Evolutionary conservation across 441 rosid genomes (phyloP).

Genomic region (Populus hybrid): DNA sequence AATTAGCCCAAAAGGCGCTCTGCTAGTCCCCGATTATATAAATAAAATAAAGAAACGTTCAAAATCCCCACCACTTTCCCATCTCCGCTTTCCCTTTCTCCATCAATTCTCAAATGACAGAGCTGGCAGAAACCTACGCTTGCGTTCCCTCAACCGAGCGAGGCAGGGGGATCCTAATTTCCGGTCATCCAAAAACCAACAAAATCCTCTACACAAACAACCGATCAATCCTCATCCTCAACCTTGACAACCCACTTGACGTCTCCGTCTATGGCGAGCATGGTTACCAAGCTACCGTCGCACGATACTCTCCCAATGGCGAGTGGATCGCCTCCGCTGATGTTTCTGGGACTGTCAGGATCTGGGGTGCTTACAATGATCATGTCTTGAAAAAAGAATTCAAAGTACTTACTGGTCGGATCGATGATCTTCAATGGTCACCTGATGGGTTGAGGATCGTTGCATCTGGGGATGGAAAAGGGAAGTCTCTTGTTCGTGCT

Average conservation of each 20-base stretch:
- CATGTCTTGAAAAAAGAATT: slow-evolving; percentile 88
- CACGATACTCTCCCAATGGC: slow-evolving; percentile 90
- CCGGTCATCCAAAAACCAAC: slow-evolving; percentile 72
- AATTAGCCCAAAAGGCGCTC: neutral
- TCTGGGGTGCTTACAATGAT: slow-evolving; percentile 83
- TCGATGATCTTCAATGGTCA: slow-evolving; percentile 98
- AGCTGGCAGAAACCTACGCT: slow-evolving; percentile 72
- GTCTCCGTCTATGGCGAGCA: slow-evolving; percentile 85
- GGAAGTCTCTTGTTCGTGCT: slow-evolving; percentile 89
- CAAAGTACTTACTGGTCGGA: slow-evolving; percentile 79
- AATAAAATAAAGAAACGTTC: neutral
- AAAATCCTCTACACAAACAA: slow-evolving; percentile 74
- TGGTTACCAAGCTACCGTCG: slow-evolving; percentile 85
- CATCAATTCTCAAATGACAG: slow-evolving; percentile 29
- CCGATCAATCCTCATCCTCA: slow-evolving; percentile 79
- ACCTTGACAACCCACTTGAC: slow-evolving; percentile 70
- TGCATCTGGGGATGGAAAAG: slow-evolving; percentile 90
- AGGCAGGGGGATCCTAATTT: slow-evolving; percentile 81
- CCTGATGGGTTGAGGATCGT: slow-evolving; percentile 89
- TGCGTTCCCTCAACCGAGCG: slow-evolving; percentile 90
- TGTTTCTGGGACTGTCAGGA: slow-evolving; percentile 72
- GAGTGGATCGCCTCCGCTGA: slow-evolving; percentile 99
- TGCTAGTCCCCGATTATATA: neutral
- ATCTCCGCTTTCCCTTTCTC: neutral
- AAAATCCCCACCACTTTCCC: neutral